Percentiles rank a stretch among this genome's conserved stretches.
Evolutionary conservation across 257 asterid genomes (phyloP).

Genomic region (Ehretia macrophylla): DNA sequence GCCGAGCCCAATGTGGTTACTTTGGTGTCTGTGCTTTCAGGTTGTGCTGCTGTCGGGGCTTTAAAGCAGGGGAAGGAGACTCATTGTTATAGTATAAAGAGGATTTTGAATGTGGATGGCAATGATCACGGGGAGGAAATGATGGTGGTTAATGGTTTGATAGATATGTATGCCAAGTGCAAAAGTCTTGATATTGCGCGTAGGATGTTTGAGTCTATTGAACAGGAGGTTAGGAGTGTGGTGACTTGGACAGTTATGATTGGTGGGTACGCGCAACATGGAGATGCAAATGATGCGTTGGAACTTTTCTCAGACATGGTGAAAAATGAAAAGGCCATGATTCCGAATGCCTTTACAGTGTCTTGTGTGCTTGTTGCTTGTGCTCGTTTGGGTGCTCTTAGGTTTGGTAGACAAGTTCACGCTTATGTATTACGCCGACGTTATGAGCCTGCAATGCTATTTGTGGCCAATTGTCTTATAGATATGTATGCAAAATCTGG

Average conservation of each 20-base stretch:
- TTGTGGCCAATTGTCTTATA: constrained; percentile 77
- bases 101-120: constrained; percentile 34
- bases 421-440: constrained; percentile 57
- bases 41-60: constrained; percentile 69
- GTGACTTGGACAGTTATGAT: constrained; percentile 95
- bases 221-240: constrained; percentile 47
- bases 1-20: constrained; percentile 75
- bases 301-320: constrained; percentile 59
- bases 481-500: constrained; percentile 95
- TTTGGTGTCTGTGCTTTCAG: constrained; percentile 72
- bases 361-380: constrained; percentile 82
- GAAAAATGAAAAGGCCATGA: constrained; percentile 31
- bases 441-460: constrained; percentile 53
- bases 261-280: constrained; percentile 86
- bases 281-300: constrained; percentile 71
- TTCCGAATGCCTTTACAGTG: constrained; percentile 75
- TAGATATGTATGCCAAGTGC: constrained; percentile 88
- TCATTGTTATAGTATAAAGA: constrained; percentile 53
- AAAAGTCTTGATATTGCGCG: constrained; percentile 45
- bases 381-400: constrained; percentile 67
- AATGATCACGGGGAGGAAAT: constrained; percentile 65
- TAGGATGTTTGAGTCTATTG: constrained; percentile 52
- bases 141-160: constrained; percentile 75
- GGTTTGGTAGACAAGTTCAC: constrained; percentile 69
- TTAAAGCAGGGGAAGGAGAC: constrained; percentile 64